A percentile compares a stretch with the other conserved stretches of the same genome.
Evolutionary conservation across 129 eudicot genomes (phyloP).

Genomic region (Cynara cardunculus): DNA sequence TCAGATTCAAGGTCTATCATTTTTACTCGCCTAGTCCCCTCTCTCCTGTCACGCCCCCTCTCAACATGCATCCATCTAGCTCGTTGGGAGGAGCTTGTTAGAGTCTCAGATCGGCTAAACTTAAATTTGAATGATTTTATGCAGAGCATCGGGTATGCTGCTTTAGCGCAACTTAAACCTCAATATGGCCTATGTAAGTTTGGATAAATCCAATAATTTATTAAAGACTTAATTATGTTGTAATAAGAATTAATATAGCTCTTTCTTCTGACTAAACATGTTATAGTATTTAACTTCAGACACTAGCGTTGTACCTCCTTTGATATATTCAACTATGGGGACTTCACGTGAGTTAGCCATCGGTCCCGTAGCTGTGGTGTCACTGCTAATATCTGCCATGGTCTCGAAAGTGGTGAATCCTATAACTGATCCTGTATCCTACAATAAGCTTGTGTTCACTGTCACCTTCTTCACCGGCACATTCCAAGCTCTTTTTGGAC

Average conservation of each 20-base stretch:
- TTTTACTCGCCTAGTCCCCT: too few relatives aligned
- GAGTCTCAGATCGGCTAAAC: too few relatives aligned
- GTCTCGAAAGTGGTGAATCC: constrained; percentile 56
- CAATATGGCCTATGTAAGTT: constrained; percentile 86
- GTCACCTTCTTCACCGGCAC: constrained; percentile 78
- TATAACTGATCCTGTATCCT: constrained; percentile 43
- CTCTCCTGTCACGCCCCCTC: too few relatives aligned
- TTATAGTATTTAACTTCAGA: constrained; percentile 28
- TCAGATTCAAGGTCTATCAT: too few relatives aligned
- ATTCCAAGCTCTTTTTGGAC: constrained; percentile 68
- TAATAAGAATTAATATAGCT: background rate
- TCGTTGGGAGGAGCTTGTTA: too few relatives aligned
- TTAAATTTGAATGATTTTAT: background rate
- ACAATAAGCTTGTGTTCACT: constrained; percentile 65
- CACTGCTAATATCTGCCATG: constrained; percentile 64
- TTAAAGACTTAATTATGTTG: background rate
- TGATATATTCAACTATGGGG: constrained; percentile 81
- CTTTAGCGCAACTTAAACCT: constrained; percentile 77
- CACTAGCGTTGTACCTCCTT: constrained; percentile 84
- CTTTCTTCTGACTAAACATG: background rate
- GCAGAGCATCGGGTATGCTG: constrained; percentile 85
- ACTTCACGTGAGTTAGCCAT: constrained; percentile 86
- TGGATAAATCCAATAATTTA: background rate
- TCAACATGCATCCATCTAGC: too few relatives aligned
- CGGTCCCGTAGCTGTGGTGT: constrained; percentile 93